phyloP scores from a whole-genome alignment of 208 protist species.

The Acanthamoeba lenticulata region DNA sequence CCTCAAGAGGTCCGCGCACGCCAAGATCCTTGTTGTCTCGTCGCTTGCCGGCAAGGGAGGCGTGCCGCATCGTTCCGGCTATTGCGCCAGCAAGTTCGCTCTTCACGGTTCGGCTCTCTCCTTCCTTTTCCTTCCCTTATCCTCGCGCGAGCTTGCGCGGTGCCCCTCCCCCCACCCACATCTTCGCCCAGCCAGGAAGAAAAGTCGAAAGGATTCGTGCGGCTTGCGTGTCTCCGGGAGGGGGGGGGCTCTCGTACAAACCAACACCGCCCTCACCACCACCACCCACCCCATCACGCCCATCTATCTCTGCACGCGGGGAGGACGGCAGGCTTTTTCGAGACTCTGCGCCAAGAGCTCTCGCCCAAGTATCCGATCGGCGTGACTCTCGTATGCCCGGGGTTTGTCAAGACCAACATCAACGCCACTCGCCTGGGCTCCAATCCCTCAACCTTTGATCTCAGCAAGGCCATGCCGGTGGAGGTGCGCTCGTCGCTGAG shows the following conservation, averaged over 20 bases:
- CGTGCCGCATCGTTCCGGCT: not conserved
- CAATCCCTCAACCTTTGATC: not conserved
- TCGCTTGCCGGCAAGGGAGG: slow-evolving; percentile 41
- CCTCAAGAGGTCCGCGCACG: slow-evolving; percentile 26
- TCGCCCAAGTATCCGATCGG: slow-evolving; percentile 3
- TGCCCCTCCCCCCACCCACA: too few relatives aligned
- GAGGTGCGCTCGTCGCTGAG: not conserved
- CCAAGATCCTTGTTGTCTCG: slow-evolving; percentile 41
- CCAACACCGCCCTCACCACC: too few relatives aligned
- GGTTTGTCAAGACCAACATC: slow-evolving; percentile 58
- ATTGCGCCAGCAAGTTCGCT: slow-evolving; percentile 47
- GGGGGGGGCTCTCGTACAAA: too few relatives aligned
- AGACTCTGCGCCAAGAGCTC: slow-evolving; percentile 4
- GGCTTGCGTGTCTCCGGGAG: too few relatives aligned
- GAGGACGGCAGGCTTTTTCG: not conserved
- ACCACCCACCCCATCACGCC: too few relatives aligned
- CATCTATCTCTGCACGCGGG: too few relatives aligned
- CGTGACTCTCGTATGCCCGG: slow-evolving; percentile 7
- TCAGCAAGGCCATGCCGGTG: slow-evolving; percentile 34
- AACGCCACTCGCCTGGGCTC: slow-evolving; percentile 20
- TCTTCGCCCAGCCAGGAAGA: too few relatives aligned
- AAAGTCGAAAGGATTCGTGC: too few relatives aligned
- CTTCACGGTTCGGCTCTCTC: not conserved
- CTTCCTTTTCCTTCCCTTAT: not conserved
- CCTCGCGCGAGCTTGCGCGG: too few relatives aligned